Conservation (phyloP, 2,329 filamentous ascomycete species). For the Curvularia eragrostidis region DNA sequence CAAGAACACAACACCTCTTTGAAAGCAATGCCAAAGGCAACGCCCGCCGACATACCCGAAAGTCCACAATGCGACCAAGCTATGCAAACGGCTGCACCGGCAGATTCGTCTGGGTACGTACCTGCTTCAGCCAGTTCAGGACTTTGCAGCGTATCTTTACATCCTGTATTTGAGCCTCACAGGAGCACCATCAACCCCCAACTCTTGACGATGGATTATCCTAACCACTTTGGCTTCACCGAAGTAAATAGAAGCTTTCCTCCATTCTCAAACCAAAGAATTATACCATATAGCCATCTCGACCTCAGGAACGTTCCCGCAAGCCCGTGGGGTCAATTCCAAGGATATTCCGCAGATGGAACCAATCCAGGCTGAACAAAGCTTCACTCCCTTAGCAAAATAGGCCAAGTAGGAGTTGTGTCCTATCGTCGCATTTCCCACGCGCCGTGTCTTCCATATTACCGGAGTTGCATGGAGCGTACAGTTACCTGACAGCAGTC, state of each 20-base stretch:
- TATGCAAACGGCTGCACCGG: neutral
- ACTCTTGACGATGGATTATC: neutral
- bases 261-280: neutral
- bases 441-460: no score
- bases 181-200: neutral
- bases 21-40: neutral
- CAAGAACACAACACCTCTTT: neutral
- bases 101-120: conserved; percentile 12
- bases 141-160: neutral
- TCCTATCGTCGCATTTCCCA: no score
- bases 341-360: neutral
- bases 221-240: neutral
- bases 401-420: neutral
- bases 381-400: neutral
- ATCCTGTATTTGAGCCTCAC: neutral
- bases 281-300: neutral
- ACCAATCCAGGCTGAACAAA: neutral
- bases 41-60: neutral
- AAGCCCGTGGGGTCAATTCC: neutral
- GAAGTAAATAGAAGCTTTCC: neutral
- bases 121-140: neutral
- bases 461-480: no score
- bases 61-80: neutral
- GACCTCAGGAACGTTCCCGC: neutral
- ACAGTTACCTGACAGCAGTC: no score